A percentile compares a stretch with the other conserved stretches of the same genome.
Evolutionary conservation across 257 asterid genomes (phyloP).

Genomic region (Cinchona pubescens): DNA sequence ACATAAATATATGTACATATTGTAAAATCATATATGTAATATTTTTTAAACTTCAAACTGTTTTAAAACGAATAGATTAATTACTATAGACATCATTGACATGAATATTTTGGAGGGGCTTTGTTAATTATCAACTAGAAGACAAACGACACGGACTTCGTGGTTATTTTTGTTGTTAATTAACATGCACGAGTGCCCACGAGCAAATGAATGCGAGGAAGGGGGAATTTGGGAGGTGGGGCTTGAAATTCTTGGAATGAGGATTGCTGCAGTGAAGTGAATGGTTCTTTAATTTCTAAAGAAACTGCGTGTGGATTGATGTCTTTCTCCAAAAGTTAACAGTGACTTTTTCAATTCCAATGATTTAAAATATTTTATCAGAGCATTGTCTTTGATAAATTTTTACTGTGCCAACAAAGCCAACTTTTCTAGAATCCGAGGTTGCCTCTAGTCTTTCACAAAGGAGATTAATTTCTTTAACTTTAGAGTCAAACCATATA

Average conservation of each 20-base stretch:
- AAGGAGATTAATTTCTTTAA: constrained; percentile 25
- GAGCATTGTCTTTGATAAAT: not conserved
- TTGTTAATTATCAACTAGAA: too few species aligned
- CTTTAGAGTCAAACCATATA: constrained; percentile 39
- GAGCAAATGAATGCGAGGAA: not conserved
- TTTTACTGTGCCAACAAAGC: not conserved
- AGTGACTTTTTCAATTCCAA: constrained; percentile 25
- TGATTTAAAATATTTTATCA: constrained; percentile 22
- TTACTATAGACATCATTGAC: too few species aligned
- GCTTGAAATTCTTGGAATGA: constrained; percentile 31
- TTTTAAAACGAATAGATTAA: too few species aligned
- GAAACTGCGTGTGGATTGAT: constrained; percentile 34
- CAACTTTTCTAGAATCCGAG: constrained; percentile 50
- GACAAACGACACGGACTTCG: too few species aligned
- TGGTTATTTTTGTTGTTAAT: not conserved
- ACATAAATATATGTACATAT: too few species aligned
- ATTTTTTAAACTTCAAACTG: too few species aligned
- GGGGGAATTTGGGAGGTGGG: not conserved
- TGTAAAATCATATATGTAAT: too few species aligned
- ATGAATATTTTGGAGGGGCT: too few species aligned
- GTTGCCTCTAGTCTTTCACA: constrained; percentile 31
- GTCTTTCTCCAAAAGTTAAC: constrained; percentile 19
- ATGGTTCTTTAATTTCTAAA: constrained; percentile 9
- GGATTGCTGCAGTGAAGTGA: constrained; percentile 26
- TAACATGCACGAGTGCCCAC: constrained; percentile 1